Conservation (phyloP, 2,329 filamentous ascomycete genomes). For the Aspergillus novoparasiticus region DNA sequence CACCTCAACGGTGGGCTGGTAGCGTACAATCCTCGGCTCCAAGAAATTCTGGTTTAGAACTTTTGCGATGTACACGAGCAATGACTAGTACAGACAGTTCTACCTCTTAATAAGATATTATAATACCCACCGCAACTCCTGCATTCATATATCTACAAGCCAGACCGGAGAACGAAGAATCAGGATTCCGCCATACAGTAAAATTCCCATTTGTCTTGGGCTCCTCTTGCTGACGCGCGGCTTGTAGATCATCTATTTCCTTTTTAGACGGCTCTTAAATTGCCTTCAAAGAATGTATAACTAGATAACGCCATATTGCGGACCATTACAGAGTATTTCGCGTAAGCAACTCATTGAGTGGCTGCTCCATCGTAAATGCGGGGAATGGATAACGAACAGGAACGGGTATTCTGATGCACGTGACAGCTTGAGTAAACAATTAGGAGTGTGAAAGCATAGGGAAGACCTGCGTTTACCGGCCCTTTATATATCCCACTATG, state of each 20-base stretch:
- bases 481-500: no score
- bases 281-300: background rate
- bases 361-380: no score
- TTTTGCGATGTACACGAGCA: background rate
- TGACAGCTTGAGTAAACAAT: no score
- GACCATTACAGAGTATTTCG: no score
- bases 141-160: background rate
- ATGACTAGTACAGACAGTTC: background rate
- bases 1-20: background rate
- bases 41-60: background rate
- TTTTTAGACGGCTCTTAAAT: background rate
- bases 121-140: background rate
- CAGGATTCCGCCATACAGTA: background rate
- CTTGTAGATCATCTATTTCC: background rate
- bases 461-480: no score
- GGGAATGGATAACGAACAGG: no score
- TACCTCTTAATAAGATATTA: no score
- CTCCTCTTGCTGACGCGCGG: background rate
- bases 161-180: background rate
- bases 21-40: background rate
- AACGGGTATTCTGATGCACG: no score
- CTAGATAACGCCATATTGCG: background rate
- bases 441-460: no score
- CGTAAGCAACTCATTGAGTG: no score
- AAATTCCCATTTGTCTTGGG: background rate